A percentile compares a stretch with the other conserved stretches of the same genome.
These are phyloP conservation scores for Cyberlindnera americana DNA, from an alignment of 805 yeast species.

Conservation along the genomic window DNA sequence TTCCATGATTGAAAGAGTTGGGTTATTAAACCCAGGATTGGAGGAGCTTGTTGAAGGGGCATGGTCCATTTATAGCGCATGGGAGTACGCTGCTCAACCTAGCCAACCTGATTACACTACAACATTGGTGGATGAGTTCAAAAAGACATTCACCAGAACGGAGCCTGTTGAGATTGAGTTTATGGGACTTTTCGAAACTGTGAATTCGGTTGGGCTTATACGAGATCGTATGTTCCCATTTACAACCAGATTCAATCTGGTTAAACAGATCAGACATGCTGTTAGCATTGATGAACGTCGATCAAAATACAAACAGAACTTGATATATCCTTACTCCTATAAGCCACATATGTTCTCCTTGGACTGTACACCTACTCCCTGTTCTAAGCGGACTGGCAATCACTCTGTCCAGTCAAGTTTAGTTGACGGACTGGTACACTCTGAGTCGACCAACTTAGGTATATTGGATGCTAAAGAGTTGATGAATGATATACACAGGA, in stretches of 20 bases:
- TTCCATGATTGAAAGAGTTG: constrained; percentile 65
- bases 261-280: constrained; percentile 63
- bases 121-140: constrained; percentile 50
- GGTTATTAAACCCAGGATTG: constrained; percentile 50
- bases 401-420: neutral
- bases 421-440: neutral
- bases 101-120: constrained; percentile 39
- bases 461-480: constrained; percentile 15
- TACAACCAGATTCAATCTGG: constrained; percentile 46
- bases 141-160: constrained; percentile 47
- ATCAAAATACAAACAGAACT: constrained; percentile 56
- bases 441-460: neutral
- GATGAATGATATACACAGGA: constrained; percentile 16
- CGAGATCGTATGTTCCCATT: constrained; percentile 58
- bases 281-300: constrained; percentile 65
- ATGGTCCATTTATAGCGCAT: constrained; percentile 57
- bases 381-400: no score
- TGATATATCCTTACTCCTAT: constrained; percentile 45
- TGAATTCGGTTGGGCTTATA: constrained; percentile 60
- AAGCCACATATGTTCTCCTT: constrained; percentile 29
- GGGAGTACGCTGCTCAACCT: constrained; percentile 62
- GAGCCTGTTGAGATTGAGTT: constrained; percentile 44
- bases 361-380: constrained; percentile 9
- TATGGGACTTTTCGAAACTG: constrained; percentile 69
- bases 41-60: constrained; percentile 57